These are phyloP conservation scores for Brassica balearica DNA, from an alignment of 441 rosid genomes.

Conservation along the genomic window DNA sequence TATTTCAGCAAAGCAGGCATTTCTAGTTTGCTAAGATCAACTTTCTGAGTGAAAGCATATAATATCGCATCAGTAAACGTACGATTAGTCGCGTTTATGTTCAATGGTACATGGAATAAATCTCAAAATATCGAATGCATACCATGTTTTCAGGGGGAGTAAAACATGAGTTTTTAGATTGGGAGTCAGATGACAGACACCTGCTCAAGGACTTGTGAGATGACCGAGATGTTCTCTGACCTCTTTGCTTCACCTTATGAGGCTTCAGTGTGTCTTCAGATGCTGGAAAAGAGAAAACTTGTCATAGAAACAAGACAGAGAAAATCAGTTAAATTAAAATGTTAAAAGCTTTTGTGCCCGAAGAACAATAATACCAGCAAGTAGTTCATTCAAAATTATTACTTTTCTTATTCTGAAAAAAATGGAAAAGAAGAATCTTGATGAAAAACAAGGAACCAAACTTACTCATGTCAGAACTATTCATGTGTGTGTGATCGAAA, in stretches of 20 bases:
- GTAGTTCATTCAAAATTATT: not conserved
- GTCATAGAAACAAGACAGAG: constrained; percentile 36
- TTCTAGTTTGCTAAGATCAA: constrained; percentile 94
- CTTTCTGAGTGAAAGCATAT: constrained; percentile 52
- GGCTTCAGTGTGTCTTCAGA: constrained; percentile 93
- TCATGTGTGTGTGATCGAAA: constrained; percentile 65
- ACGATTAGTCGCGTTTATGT: not conserved
- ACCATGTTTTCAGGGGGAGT: constrained; percentile 76
- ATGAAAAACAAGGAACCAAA: not conserved
- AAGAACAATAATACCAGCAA: not conserved
- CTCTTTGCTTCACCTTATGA: constrained; percentile 75
- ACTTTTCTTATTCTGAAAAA: too few relatives aligned
- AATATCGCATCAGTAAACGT: not conserved
- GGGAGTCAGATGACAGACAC: constrained; percentile 84
- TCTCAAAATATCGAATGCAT: constrained; percentile 19
- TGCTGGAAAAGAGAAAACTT: constrained; percentile 61
- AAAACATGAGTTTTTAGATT: constrained; percentile 77
- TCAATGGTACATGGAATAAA: not conserved
- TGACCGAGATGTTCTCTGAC: constrained; percentile 77
- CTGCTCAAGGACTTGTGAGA: constrained; percentile 81
- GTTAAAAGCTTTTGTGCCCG: too few relatives aligned
- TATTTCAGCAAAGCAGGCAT: constrained; percentile 88
- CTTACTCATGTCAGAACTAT: constrained; percentile 83
- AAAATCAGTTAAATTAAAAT: too few relatives aligned
- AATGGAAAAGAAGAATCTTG: not conserved